Conservation (phyloP, 148 eudicot species). For the Chenopodium berlandieri region DNA sequence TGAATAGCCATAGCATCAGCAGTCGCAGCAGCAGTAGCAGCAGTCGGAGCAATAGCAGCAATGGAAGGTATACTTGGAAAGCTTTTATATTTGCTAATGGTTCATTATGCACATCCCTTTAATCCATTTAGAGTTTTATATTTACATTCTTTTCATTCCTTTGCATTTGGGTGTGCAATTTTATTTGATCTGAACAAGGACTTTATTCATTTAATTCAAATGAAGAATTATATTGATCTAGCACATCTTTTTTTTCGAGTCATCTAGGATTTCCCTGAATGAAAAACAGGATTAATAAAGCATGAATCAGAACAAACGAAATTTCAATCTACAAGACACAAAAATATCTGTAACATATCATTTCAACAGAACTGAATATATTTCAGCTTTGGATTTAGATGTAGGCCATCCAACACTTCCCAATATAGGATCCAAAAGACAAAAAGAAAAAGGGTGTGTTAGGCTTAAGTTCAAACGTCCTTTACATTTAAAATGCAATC, state of each 20-base stretch:
- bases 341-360: not conserved
- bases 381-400: not conserved
- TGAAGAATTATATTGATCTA: not conserved
- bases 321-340: not conserved
- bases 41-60: conserved; percentile 32
- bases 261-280: not conserved
- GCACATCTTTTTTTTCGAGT: not conserved
- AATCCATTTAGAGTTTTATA: too few species aligned
- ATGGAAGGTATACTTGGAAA: conserved; percentile 32
- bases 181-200: not conserved
- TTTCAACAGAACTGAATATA: not conserved
- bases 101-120: not conserved
- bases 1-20: conserved; percentile 24
- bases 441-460: not conserved
- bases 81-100: not conserved
- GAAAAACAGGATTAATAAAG: not conserved
- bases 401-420: not conserved
- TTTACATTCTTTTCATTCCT: too few species aligned
- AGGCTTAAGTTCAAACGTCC: not conserved
- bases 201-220: not conserved
- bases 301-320: not conserved
- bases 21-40: conserved; percentile 36
- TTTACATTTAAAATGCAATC: not conserved
- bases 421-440: not conserved
- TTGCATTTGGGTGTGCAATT: not conserved